Base-by-base conservation (phyloP, 768 basidiomycete genomes). In the Hygrophoropsis aurantiaca region DNA sequence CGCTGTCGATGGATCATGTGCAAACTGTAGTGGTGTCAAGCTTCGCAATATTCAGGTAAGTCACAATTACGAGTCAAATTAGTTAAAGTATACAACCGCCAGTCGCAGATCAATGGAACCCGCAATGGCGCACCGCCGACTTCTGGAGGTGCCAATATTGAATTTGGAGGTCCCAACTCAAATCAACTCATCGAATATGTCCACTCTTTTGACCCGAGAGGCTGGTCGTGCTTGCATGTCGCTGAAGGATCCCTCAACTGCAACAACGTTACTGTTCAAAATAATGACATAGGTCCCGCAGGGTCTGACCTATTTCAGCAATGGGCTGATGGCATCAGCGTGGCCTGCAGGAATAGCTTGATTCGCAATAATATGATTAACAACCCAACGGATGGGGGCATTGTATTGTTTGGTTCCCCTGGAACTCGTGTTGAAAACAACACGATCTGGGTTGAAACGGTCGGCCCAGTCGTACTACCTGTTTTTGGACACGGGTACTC, bases 221-320 rank as follows among this genome's bases (percentile, higher is more conserved):
- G 86, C 49, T 92, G 91, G 90, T 81, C 87, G 7, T 91, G 90
- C 62, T 72, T 94, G 32, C 92, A 94, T 56, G 60, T 93, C 25
- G 70, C 74, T 0, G 84, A 92, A 61, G 91, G 90, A 4, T 62
- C 74, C 26, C 71, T 85, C 30, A 71, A 64, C 8, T 94, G 90
- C 68, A 76, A 70, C 48, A 82, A 82, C 47, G 71, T 68, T 11
- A 79, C 78, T 3, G 72, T 93, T 25, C 84, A 86, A 58, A 84
- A 90, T 66, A 93, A 93, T 55, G 87, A 91, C 52, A 82, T 93
- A 35, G 91, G 87, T 3, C 88, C 89, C 2, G 84, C 85, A 50
- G 88, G 89, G 8, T 71, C 73, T 4, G 82, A 85, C 47, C 50
- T 55, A 4, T 87, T 78, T 57, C 78, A 82, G 51, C 67, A 88